These are phyloP conservation scores for Pseudopyricularia javanii DNA, from an alignment of 2,329 filamentous ascomycete genomes.

Conservation along the genomic window DNA sequence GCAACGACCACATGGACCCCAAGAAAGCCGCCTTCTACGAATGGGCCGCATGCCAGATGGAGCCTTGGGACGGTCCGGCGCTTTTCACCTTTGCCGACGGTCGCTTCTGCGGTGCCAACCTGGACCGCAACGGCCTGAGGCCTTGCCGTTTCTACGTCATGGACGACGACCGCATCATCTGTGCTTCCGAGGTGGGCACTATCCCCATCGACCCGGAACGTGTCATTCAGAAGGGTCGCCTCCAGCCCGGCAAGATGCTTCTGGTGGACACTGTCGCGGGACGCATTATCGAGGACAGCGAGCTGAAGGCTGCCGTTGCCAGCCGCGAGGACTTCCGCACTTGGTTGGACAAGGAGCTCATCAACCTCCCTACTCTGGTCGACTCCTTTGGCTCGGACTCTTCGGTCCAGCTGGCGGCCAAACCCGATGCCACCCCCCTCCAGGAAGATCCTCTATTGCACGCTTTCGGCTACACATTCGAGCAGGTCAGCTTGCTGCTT, in stretches of 20 bases:
- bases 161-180: constrained; percentile 94
- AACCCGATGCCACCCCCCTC: constrained; percentile 56
- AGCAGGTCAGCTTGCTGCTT: constrained; percentile 84
- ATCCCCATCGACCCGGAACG: constrained; percentile 84
- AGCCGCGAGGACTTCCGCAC: constrained; percentile 74
- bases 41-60: constrained; percentile 98
- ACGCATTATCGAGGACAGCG: constrained; percentile 86
- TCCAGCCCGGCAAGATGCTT: constrained; percentile 92
- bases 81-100: constrained; percentile 96
- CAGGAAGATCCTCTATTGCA: constrained; percentile 77
- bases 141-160: constrained; percentile 96
- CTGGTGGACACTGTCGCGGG: constrained; percentile 82
- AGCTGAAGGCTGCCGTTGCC: constrained; percentile 83
- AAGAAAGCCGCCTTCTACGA: constrained; percentile 97
- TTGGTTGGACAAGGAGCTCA: constrained; percentile 78
- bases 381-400: constrained; percentile 46
- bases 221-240: constrained; percentile 81
- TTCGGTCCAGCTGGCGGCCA: constrained; percentile 48
- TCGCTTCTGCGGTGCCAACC: constrained; percentile 90
- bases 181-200: constrained; percentile 90
- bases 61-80: constrained; percentile 94
- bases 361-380: constrained; percentile 67
- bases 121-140: constrained; percentile 88
- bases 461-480: constrained; percentile 87
- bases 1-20: constrained; percentile 81